phyloP scores from a whole-genome alignment of 257 asterid genomes.

The Fraxinus excelsior region DNA sequence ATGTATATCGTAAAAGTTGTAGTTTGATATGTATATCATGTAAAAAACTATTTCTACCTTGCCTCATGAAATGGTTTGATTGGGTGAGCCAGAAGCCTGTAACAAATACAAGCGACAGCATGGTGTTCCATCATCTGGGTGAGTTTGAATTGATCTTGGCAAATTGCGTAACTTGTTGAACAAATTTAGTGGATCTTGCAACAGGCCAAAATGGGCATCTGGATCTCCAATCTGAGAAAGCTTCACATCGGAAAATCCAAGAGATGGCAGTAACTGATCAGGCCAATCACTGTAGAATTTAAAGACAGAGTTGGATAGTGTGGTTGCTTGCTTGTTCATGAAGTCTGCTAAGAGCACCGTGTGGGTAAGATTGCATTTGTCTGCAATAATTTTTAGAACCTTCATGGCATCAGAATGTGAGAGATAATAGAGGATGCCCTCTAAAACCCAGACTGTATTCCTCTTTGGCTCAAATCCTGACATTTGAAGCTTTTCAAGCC shows the following conservation, averaged over 20 bases:
- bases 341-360: conserved; percentile 92
- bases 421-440: conserved; percentile 88
- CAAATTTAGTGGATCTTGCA: conserved; percentile 79
- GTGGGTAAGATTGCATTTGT: conserved; percentile 55
- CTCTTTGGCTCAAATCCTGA: conserved; percentile 72
- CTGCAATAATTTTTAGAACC: conserved; percentile 69
- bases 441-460: conserved; percentile 85
- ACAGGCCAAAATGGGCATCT: conserved; percentile 89
- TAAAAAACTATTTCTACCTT: conserved; percentile 16
- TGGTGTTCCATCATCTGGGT: conserved; percentile 94
- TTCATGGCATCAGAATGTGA: conserved; percentile 70
- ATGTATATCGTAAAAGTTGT: conserved; percentile 25
- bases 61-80: conserved; percentile 39
- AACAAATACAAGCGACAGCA: conserved; percentile 84
- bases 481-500: conserved; percentile 84
- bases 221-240: conserved; percentile 96
- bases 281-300: conserved; percentile 95
- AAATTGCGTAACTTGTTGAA: conserved; percentile 76
- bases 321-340: conserved; percentile 94
- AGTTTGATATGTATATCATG: conserved; percentile 25
- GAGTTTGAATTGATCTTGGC: conserved; percentile 81
- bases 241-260: conserved; percentile 84
- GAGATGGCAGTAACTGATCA: conserved; percentile 75
- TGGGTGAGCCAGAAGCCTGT: conserved; percentile 83
- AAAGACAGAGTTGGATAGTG: conserved; percentile 70